Base-by-base conservation (phyloP, 805 yeast species). In the Nakazawaea ambrosiae region DNA sequence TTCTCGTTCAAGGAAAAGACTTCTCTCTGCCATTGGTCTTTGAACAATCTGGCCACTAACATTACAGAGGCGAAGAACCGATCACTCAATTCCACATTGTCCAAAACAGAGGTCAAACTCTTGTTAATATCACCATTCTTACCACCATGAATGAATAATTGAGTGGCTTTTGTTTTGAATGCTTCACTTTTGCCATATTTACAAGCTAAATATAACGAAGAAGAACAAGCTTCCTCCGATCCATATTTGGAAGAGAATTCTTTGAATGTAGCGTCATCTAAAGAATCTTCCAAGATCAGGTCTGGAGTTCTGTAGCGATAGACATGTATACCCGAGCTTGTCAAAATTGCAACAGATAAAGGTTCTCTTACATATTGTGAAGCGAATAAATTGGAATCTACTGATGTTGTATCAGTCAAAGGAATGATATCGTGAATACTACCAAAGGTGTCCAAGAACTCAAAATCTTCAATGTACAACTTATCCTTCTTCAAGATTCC, bases 41-140 rank as follows among this genome's bases (percentile, higher is more conserved):
- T 72, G 45, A 90, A 75, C 14, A 89, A 58, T 47, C 97, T 73
- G 1, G 96, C 72, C 23, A 88, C 65, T 41, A 88, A 72, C 19
- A 87, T 68, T 11, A 90, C 80, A 14, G 86, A 74, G 33, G 96
- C 97, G 55, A 86, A 89, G 50, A 89, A 88, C 47, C 96, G 68
- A 48, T 95, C 95, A 59, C 96, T 85, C 43, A 92, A 69, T 22
- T 84, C 76, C n/a, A 90, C 95, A 54, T 79, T 81, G 45, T 80
- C 84, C 34, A 81, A 68, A 26, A 73, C 34, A 50, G 72, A 54
- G 47, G 70, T 43, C 48, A 46, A 28, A 39, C 52, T 57, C 35
- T 57, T 55, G 32, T 53, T 56, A 33, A 61, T 54, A 36, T 70
- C 61, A 3, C 79, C 69, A 45, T 70, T 70, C 44, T 68, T 65